phyloP scores from a whole-genome alignment of 2,329 filamentous ascomycete genomes.

The Talaromyces amestolkiae region DNA sequence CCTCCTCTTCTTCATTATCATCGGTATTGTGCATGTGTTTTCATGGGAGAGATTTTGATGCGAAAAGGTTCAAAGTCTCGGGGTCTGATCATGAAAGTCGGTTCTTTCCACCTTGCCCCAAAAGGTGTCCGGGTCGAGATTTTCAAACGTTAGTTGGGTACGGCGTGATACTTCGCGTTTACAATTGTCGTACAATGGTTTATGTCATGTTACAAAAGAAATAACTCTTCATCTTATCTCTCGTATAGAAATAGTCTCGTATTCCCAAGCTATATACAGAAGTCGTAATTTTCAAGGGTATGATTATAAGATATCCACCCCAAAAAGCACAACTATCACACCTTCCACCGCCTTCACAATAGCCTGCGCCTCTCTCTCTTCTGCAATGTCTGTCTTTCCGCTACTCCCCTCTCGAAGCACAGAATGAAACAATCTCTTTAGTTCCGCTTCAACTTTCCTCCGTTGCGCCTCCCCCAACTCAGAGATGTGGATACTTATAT shows the following conservation, averaged over 20 bases:
- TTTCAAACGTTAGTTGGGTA: constrained; percentile 17
- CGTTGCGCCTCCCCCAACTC: constrained; percentile 12
- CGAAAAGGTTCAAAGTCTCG: background rate
- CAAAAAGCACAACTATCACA: constrained; percentile 35
- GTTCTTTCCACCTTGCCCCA: background rate
- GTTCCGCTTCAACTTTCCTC: constrained; percentile 38
- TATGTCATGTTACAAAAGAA: constrained; percentile 18
- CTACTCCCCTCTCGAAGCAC: constrained; percentile 27
- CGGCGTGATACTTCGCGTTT: constrained; percentile 15
- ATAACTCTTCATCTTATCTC: background rate
- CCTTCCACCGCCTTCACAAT: constrained; percentile 38
- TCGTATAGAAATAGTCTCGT: too few relatives aligned
- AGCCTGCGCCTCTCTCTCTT: constrained; percentile 27
- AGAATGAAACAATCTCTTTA: constrained; percentile 39
- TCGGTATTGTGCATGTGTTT: constrained; percentile 10
- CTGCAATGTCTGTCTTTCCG: constrained; percentile 19
- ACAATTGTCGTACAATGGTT: constrained; percentile 17
- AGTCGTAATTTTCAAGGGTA: background rate
- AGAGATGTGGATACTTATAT: constrained; percentile 33
- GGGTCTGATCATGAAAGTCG: constrained; percentile 4
- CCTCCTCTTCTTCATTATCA: background rate
- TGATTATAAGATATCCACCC: constrained; percentile 12
- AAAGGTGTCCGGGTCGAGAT: background rate
- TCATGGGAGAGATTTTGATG: background rate
- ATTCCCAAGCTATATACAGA: background rate